Base-by-base conservation (phyloP, 495 filamentous ascomycete genomes). In the Penicillium coffeae region DNA sequence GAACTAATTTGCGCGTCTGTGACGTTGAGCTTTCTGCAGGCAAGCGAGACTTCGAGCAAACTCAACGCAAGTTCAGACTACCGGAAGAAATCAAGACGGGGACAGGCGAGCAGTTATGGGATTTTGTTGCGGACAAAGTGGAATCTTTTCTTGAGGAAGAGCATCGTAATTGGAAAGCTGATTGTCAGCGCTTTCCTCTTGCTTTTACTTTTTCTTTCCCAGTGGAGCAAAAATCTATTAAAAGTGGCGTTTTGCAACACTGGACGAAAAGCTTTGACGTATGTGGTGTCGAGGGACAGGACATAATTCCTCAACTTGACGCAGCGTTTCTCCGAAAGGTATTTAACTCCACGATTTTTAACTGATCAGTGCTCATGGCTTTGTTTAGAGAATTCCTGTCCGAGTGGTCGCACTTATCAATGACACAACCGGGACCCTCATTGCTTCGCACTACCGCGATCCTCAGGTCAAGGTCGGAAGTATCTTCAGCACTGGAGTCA, bases 261-360 rank as follows among this genome's bases (percentile, higher is more conserved):
- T 97, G 92, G 92, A 97, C 92, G 33, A 97, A 97, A 70, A 89
- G 89, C 9, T 96, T 96, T 61, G 87, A 95, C 59, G 93, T 95
- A 54, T 74, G 80, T 16, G 92, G 90, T 8, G 91, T 96, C 27
- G 91, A 96, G 65, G 92, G 90, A 36, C 65, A 87, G 10, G 91
- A 97, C 64, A 86, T 97, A 10, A 88, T 95, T 14, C 88, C 88
- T 27, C 85, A 92, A 69, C 85, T 97, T 43, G 86, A 95, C 63
- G 83, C 74, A 21, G 91, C 89, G 10, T 67, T 96, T 14, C 71
- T 76, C n/a, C 82, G 79, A 61, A 78, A 85, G 54, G 88, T 88
- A n/a, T n/a, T n/a, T n/a, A n/a, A n/a, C n/a, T n/a, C n/a, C n/a
- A n/a, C n/a, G n/a, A n/a, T n/a, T n/a, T n/a, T n/a, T n/a, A n/a